Conservation (phyloP, 2,329 filamentous ascomycete species). For the Cytospora piceae region DNA sequence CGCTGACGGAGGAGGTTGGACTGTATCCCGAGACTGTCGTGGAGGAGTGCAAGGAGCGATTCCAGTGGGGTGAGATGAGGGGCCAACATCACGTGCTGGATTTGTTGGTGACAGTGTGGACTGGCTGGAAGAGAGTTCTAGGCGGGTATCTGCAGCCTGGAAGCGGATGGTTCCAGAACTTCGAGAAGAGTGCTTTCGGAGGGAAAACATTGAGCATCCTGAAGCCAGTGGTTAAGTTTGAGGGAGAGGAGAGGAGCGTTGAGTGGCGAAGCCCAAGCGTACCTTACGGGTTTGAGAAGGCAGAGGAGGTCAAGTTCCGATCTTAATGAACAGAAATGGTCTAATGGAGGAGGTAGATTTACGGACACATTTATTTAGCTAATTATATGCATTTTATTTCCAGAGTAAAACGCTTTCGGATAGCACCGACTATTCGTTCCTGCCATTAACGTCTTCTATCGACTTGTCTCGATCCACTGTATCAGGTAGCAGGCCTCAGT, state of each 20-base stretch:
- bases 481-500: too few relatives aligned
- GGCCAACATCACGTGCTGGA: conserved; percentile 37
- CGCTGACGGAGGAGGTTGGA: conserved; percentile 38
- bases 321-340: background rate
- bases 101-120: conserved; percentile 34
- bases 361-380: background rate
- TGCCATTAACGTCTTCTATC: too few relatives aligned
- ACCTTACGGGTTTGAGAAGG: conserved; percentile 32
- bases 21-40: conserved; percentile 37
- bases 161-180: conserved; percentile 35
- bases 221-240: conserved; percentile 35
- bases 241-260: conserved; percentile 29
- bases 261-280: conserved; percentile 34
- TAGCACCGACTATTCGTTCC: too few relatives aligned
- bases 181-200: conserved; percentile 34
- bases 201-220: conserved; percentile 34
- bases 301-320: conserved; percentile 25
- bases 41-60: conserved; percentile 34
- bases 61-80: conserved; percentile 36
- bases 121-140: conserved; percentile 35
- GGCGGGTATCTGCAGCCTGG: conserved; percentile 32
- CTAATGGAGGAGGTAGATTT: too few relatives aligned
- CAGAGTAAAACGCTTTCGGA: too few relatives aligned
- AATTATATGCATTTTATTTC: too few relatives aligned
- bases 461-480: too few relatives aligned